phyloP scores from a whole-genome alignment of 2,329 filamentous ascomycete species.

The Fusarium robinianum region DNA sequence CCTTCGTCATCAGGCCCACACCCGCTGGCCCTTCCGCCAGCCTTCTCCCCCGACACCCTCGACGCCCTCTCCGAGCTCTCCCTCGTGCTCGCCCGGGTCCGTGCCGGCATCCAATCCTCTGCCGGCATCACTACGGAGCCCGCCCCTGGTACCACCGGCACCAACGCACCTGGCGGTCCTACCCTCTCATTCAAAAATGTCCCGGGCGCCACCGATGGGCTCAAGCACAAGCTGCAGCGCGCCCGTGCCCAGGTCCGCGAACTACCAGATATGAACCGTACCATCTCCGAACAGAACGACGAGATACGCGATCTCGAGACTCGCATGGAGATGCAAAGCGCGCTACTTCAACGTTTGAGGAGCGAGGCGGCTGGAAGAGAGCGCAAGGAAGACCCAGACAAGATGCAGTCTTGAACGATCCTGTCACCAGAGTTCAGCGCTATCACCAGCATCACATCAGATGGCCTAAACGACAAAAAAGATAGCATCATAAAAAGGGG shows the following conservation, averaged over 20 bases:
- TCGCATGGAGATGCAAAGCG: constrained; percentile 65
- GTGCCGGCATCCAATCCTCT: constrained; percentile 52
- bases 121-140: constrained; percentile 47
- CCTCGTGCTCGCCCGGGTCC: constrained; percentile 74
- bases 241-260: constrained; percentile 68
- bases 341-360: constrained; percentile 58
- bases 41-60: constrained; percentile 79
- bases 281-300: constrained; percentile 68
- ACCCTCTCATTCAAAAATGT: constrained; percentile 70
- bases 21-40: constrained; percentile 59
- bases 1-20: constrained; percentile 43
- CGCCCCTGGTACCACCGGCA: constrained; percentile 43
- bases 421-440: too few relatives aligned
- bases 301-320: constrained; percentile 71
- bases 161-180: constrained; percentile 42
- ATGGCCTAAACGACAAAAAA: too few relatives aligned
- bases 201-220: constrained; percentile 72
- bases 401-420: constrained; percentile 50
- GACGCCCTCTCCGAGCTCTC: constrained; percentile 85
- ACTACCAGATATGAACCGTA: constrained; percentile 72
- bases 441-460: too few relatives aligned
- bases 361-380: constrained; percentile 48
- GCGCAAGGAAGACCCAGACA: constrained; percentile 42
- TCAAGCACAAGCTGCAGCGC: constrained; percentile 83
- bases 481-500: constrained; percentile 10